Base-by-base conservation (phyloP, 2,329 filamentous ascomycete genomes). In the Calonectria pseudoreteaudii region DNA sequence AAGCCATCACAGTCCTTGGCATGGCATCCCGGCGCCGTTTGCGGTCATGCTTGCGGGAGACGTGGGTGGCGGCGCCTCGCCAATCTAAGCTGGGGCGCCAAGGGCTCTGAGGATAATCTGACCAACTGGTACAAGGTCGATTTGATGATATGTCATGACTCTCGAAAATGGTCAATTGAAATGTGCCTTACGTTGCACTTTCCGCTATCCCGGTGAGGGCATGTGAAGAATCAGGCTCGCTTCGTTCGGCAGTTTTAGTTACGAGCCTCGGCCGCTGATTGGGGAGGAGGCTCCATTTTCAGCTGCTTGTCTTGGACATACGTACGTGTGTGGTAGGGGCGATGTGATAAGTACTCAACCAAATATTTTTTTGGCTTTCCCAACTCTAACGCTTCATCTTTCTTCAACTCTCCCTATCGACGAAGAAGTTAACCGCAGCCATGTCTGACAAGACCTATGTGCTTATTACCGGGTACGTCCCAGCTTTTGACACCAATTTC, bases 401-500 rank as follows among this genome's bases (percentile, higher is more conserved):
- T 16, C 23, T 20, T 7, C 18, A 20, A 62, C 16, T 60, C 23
- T 6, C n/a, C n/a, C 16, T 26, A 62, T 38, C 20, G 18, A 28
- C 34, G 11, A 50, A 28, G 38, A 36, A 28, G 9, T 11, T 13
- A 9, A 3, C 20, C 28, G 34, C 31, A 18, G 72, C 69, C 3
- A 81, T 82, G 82, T 66, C 76, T 8, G 53, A 71, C 38, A 85
- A 85, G 71, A 89, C 85, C 75, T 85, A 83, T 8, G 88, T 89
- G 18, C 84, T 90, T 36, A 88, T 90, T 73, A 90, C 88, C 31
- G 88, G 88, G 87, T 89, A 81, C 26, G 83, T 62, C 56, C 56
- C 26, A 18, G 26, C 16, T n/a, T 23, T n/a, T 14, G 13, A 23
- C 56, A 7, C 34, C 56, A 60, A 41, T 60, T 60, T 60, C 56